These are phyloP conservation scores for Fomitopsis schrenkii DNA, from an alignment of 1,284 basidiomycete species.

Conservation along the genomic window DNA sequence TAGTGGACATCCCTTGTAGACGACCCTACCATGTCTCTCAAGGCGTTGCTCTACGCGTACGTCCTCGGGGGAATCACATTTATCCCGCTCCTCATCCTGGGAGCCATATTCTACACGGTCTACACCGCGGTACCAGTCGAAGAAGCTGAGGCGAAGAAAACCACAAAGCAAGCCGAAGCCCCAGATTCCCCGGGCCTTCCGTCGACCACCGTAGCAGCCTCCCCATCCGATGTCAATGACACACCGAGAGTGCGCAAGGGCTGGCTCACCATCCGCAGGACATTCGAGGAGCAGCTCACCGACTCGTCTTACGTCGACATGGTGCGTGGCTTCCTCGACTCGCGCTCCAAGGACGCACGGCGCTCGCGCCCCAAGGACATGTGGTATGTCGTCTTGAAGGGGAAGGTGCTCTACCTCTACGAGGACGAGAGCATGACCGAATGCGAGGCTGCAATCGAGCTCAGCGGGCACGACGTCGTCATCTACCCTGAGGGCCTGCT, in stretches of 20 bases:
- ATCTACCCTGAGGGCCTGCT: constrained; percentile 69
- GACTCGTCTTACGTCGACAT: constrained; percentile 69
- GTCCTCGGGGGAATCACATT: constrained; percentile 86
- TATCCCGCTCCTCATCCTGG: constrained; percentile 66
- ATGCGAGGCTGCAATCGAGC: constrained; percentile 81
- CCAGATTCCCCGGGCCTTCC: constrained; percentile 12
- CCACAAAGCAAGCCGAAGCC: constrained; percentile 5
- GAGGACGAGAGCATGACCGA: constrained; percentile 87
- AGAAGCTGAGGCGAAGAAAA: constrained; percentile 18
- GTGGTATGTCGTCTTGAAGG: constrained; percentile 88
- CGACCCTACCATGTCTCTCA: constrained; percentile 47
- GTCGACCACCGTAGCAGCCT: constrained; percentile 19
- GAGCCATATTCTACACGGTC: constrained; percentile 53
- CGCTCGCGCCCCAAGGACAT: constrained; percentile 78
- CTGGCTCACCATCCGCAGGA: constrained; percentile 83
- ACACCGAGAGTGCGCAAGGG: constrained; percentile 66
- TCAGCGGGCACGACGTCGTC: constrained; percentile 69
- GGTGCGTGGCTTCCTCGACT: constrained; percentile 69
- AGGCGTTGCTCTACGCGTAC: constrained; percentile 74
- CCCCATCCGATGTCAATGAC: constrained; percentile 46
- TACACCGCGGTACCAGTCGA: constrained; percentile 75
- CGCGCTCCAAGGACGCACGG: constrained; percentile 75
- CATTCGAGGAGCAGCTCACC: constrained; percentile 62
- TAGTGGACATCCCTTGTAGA: background rate
- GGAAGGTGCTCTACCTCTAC: constrained; percentile 85